Base-by-base conservation (phyloP, 345 rosid species). In the Stellera chamaejasme region DNA sequence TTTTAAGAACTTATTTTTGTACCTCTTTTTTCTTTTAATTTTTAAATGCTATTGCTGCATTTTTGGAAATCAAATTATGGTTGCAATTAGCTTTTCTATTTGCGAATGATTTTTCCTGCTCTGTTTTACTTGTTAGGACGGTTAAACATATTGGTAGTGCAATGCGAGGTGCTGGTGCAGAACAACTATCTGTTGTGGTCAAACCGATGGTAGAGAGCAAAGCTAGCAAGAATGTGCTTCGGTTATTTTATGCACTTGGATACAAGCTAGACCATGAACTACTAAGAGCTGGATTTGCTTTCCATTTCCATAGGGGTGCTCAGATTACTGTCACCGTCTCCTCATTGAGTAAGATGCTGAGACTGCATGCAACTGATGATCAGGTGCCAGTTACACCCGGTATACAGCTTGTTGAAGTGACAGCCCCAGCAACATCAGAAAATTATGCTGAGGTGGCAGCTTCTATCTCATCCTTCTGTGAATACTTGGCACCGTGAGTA, bases 381-480 rank as follows among this genome's bases (percentile, higher is more conserved):
- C 96, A 97, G 39, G 77, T 89, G 36, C 90, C 97, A 0, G 94
- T 89, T 44, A 89, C 97, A 1, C 99, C 90, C 10, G 97, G 99
- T n/a, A 89, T 93, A 67, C 96, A 93, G 79, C 64, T 93, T 53
- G 99, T 93, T 26, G 99, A 89, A 70, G 97, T 89, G 43, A 93
- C 94, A 6, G 96, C 97, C 48, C 92, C 97, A 32, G 94, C 99
- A 50, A 72, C 88, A 14, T 68, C 97, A 8, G 99, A 82, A 74
- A 93, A 83, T 45, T 93, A 89, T 71, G 66, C 68, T 7, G 99
- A 93, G 69, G 91, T 93, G 10, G 94, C 52, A 27, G 72, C 91
- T 50, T 84, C 96, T 0, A 67, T 93, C 55, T 74, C 94, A 11
- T 93, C 97, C 2, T 89, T 93, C 59, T 93, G 99, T 25, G 99